Evolutionary conservation across 352 stramenopile genomes (phyloP).

Genomic region (Discostella stelligera): DNA sequence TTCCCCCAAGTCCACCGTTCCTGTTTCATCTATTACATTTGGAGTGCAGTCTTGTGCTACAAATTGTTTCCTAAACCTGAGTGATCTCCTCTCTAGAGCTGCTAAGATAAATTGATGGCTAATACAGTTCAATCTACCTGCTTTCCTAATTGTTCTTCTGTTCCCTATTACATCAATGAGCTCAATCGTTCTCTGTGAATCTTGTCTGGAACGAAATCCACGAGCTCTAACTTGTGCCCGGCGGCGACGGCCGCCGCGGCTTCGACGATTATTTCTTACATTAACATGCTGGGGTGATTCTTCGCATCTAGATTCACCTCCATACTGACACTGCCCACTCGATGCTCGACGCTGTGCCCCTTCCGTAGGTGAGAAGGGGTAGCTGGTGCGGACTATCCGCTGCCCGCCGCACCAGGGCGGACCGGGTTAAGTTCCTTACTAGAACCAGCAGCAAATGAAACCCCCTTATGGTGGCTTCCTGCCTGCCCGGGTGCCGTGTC

Average conservation of each 20-base stretch:
- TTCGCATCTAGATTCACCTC: too few relatives aligned
- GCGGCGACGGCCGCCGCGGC: too few relatives aligned
- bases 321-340: not conserved
- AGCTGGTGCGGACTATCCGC: slow-evolving; percentile 1
- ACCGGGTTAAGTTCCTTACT: not conserved
- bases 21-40: not conserved
- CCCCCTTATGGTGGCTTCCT: not conserved
- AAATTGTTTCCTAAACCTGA: not conserved
- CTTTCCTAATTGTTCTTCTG: not conserved
- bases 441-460: not conserved
- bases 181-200: not conserved
- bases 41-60: not conserved
- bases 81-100: not conserved
- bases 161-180: not conserved
- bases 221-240: not conserved
- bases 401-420: not conserved
- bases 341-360: not conserved
- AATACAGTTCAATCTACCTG: not conserved
- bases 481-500: not conserved
- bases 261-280: not conserved
- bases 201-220: not conserved
- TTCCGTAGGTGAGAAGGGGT: not conserved
- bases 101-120: not conserved
- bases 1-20: not conserved
- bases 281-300: too few relatives aligned